Evolutionary conservation across 139 green algal genomes (phyloP), one percentile per base, ranked within the genome.

Genomic region (Desmodesmus armatus): DNA sequence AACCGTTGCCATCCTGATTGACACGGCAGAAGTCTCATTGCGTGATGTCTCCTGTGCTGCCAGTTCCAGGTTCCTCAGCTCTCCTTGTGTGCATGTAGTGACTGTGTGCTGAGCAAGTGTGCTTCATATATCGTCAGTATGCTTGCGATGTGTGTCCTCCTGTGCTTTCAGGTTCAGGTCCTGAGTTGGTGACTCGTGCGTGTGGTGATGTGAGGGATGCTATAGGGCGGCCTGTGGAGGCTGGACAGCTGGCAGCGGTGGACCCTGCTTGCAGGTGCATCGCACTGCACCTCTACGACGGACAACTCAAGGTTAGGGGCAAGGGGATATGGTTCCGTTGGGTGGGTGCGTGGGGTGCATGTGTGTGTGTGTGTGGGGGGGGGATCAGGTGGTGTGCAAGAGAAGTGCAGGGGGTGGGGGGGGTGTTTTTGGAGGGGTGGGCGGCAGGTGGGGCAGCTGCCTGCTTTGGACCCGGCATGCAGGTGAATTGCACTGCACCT

Each of bases 221-320:
- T 0, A 95, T 98, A 49, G 97, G 97, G 0, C 88, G 94, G 0
- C 95, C 95, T 0, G 85, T 88, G 1, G 96, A 98, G 74, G 90
- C 94, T 82, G 97, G 97, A 0, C 93, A 96, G 87, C 88, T 98
- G 37, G 95, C 88, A 29, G 87, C 95, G 5, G 83, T 99, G 6
- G 96, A 99, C 85, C 93, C 96, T 7, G 84, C 93, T 9, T 94
- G 89, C 75, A 88, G 93, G 6, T 66, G 94, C 13, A 96, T 99
- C 40, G 97, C 87, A 11, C 85, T 99, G 66, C 97, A 99, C 88
- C 89, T 99, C 49, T 99, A 99, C 82, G 95, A 98, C 70, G 97
- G 97, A 27, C 87, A 97, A 11, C 90, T 99, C 83, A 99, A 99
- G 93, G 94, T 98, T 53, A 25, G 85, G 7, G 41, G n/a, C n/a